These are phyloP conservation scores for Camellia sinensis DNA, from an alignment of 148 eudicot species.

Conservation along the genomic window DNA sequence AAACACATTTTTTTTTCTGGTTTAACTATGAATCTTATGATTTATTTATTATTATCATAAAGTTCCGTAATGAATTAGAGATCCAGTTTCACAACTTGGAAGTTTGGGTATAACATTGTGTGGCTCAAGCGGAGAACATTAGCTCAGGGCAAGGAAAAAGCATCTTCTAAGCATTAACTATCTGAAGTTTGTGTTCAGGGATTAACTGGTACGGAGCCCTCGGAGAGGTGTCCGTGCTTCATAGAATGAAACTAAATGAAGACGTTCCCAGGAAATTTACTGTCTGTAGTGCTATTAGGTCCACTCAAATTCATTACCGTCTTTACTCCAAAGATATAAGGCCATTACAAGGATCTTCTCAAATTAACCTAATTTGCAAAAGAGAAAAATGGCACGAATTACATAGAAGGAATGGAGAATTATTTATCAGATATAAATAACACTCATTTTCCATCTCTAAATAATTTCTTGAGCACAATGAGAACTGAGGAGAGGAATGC, in stretches of 20 bases:
- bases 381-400: not conserved
- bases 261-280: not conserved
- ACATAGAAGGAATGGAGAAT: too few species aligned
- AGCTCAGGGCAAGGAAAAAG: not conserved
- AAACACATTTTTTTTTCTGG: not conserved
- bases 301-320: not conserved
- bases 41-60: not conserved
- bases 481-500: not conserved
- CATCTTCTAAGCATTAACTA: not conserved
- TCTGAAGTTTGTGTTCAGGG: not conserved
- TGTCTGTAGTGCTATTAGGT: not conserved
- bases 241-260: not conserved
- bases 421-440: not conserved
- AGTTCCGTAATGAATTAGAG: not conserved
- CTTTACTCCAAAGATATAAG: not conserved
- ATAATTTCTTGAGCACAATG: not conserved
- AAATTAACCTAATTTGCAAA: not conserved
- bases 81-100: not conserved
- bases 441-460: not conserved
- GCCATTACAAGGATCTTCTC: too few species aligned
- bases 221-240: too few species aligned
- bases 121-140: not conserved
- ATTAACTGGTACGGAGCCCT: too few species aligned
- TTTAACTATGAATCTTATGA: too few species aligned
- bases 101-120: not conserved